Evolutionary conservation across 163 green algal genomes (phyloP).

Genomic region (Coccomyxa subellipsoidea): DNA sequence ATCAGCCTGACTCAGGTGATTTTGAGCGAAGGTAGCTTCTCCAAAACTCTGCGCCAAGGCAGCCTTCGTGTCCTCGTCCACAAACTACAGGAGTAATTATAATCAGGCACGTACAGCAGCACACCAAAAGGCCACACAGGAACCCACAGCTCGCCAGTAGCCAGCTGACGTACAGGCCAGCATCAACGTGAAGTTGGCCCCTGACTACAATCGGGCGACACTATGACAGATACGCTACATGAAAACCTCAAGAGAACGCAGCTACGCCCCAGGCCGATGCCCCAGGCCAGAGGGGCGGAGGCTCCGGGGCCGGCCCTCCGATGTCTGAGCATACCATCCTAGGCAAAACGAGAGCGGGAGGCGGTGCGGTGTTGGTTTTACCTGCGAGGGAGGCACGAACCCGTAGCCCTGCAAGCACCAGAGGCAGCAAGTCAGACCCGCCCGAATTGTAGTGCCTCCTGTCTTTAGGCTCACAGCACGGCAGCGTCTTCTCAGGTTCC

Average conservation of each 20-base stretch:
- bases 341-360: not conserved
- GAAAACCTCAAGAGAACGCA: not conserved
- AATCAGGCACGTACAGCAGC: not conserved
- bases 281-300: not conserved
- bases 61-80: not conserved
- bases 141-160: not conserved
- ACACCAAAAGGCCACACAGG: not conserved
- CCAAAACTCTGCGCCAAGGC: not conserved
- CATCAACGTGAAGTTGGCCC: too few species aligned
- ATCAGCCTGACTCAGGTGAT: not conserved
- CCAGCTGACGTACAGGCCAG: too few species aligned
- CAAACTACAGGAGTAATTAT: not conserved
- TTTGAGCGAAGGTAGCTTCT: not conserved
- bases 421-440: not conserved
- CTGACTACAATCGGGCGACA: not conserved
- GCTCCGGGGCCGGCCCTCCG: not conserved
- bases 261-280: not conserved
- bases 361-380: not conserved
- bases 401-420: slow-evolving; percentile 52
- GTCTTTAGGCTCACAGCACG: not conserved
- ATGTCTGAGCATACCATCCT: not conserved
- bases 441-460: not conserved
- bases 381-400: slow-evolving; percentile 56
- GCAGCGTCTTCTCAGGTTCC: not conserved
- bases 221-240: not conserved